Evolutionary conservation across 129 eudicot species (phyloP), one percentile per base, ranked within the genome.

Genomic region (Tagetes erecta): DNA sequence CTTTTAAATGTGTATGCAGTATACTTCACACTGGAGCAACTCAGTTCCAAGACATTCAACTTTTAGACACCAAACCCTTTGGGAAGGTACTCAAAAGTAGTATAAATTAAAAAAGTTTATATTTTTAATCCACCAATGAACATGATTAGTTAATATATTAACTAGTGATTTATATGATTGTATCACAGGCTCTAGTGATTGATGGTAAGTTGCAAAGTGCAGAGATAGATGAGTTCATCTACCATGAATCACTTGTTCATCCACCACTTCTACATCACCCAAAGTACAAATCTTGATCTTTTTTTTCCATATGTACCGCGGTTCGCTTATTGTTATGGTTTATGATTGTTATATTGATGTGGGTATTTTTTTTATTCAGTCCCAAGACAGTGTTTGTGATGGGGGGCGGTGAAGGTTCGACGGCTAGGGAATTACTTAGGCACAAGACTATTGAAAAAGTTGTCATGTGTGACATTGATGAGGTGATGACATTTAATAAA

Each of bases 321-420:
- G 1, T 56, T 56, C 27, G 27, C 42, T 51, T 37, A 1, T 31
- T 42, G 27, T 0, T 31, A 20, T 51, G 2, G 2, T 47, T 34
- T 27, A 4, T 63, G 37, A 20, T 59, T 31, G 8, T 11, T 33
- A 30, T 31, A 39, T 52, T 75, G 13, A 14, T 31, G 0, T 58
- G 49, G 2, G 40, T 30, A 36, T 70, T 6, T 2, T 76, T 70
- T 6, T 2, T 76, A 34, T 81, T 81, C 80, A 94, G 97, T 79
- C 99, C 99, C n/a, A 88, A 83, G 84, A 90, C 76, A 6, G 71
- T 94, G 81, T 94, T 94, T 76, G 82, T 94, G 56, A 90, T 94
- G 99, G 99, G 99, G 34, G 99, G 99, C 35, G 99, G 99, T 64
- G 99, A 94, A 79, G 99, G 99, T 27, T 91, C 99, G 8, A 89